Base-by-base conservation (phyloP, 1,139 yeast genomes). In the Lodderomyces pseudojiufengensis region DNA sequence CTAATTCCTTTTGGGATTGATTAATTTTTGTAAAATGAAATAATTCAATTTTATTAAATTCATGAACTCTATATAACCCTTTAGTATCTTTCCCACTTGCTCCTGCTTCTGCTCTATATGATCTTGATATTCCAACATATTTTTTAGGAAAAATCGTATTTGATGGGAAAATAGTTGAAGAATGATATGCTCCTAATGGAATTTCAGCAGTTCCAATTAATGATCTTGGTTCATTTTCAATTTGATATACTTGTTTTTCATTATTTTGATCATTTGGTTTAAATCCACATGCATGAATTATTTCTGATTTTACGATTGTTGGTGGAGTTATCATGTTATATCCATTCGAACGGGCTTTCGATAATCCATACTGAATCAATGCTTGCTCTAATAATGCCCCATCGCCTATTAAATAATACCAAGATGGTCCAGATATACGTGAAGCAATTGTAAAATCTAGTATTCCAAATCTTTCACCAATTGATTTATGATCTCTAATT, bases 71-170 rank as follows among this genome's bases (percentile, higher is more conserved):
- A 51, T 92, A 94, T 2, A 94, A 65, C 0, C 99, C 99, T 50
- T 81, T 80, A 0, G 97, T 87, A 47, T 88, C 97, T 46, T 76
- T 77, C 1, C 99, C 99, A 41, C 96, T 74, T 2, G 98, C 94
- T 2, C 98, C 98, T 0, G 98, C 98, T 56, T 94, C 99, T 0
- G 97, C 96, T 45, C 99, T 71, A 54, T 80, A 94, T 43, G 95
- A 79, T 47, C 97, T 70, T 32, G 95, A 84, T 1, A 87, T 72
- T 0, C 97, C 99, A 9, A 81, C 95, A 32, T 76, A 72, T 49
- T 75, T 78, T 11, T 64, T 47, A 0, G 95, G 88, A 9, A 70
- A 50, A 0, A 60, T 59, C 25, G 47, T 54, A 3, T 43, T 38
- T 4, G 47, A 35, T 12, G 51, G 51, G 26, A 63, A 52, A 5